Evolutionary conservation across 2,329 filamentous ascomycete genomes (phyloP).

Genomic region (Phialophora verrucosa): DNA sequence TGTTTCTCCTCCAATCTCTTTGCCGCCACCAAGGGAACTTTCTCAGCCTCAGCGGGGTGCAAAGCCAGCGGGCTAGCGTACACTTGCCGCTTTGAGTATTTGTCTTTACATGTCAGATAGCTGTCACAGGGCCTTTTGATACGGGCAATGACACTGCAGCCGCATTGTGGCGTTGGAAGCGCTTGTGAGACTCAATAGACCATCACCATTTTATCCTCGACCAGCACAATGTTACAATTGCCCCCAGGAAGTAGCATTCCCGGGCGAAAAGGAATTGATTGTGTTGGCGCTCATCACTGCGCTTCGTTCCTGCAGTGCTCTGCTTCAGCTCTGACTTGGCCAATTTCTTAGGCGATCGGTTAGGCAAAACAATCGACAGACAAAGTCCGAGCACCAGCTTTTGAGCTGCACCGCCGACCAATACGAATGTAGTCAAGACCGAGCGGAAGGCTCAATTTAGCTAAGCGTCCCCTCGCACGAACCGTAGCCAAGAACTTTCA

Average conservation of each 20-base stretch:
- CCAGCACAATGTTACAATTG: conserved; percentile 13
- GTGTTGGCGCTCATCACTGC: neutral
- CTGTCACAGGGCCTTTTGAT: neutral
- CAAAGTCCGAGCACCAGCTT: conserved; percentile 12
- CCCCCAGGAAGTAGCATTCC: neutral
- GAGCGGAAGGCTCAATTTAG: neutral
- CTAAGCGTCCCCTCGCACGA: neutral
- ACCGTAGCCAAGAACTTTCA: neutral
- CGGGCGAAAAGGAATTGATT: neutral
- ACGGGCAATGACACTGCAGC: conserved; percentile 1
- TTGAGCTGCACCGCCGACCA: conserved; percentile 5
- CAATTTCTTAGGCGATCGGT: neutral
- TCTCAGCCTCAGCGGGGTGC: conserved; percentile 33
- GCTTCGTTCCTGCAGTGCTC: conserved; percentile 12
- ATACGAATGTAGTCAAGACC: neutral
- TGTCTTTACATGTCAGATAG: conserved; percentile 32
- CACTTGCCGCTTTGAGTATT: conserved; percentile 10
- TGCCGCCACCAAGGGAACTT: conserved; percentile 30
- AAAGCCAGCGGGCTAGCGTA: conserved; percentile 13
- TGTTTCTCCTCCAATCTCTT: conserved; percentile 36
- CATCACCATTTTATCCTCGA: conserved; percentile 1
- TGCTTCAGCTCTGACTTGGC: conserved; percentile 4
- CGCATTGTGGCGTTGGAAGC: conserved; percentile 8
- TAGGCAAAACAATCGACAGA: neutral
- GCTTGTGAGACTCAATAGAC: conserved; percentile 10